Evolutionary conservation across 257 asterid species (phyloP), one percentile per base, ranked within the genome.

Genomic region (Gentiana macrophylla): DNA sequence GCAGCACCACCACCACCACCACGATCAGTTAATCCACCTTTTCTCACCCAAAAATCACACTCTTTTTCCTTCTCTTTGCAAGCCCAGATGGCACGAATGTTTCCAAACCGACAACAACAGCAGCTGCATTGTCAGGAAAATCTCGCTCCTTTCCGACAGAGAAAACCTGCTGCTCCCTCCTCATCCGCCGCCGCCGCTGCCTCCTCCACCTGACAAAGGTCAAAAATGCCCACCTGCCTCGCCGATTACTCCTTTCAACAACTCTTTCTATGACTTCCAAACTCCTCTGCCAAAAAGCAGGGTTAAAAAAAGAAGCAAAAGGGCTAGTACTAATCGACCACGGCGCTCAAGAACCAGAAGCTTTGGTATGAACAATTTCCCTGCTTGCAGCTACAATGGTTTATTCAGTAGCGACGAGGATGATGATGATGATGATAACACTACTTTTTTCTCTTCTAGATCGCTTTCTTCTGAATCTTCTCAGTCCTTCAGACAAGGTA

Each of bases 191-290:
- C 38, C 49, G 7, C 37, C 50, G 34, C 24, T 24, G 24, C 24
- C 24, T 24, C 24, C 24, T 24, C 24, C 24, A 24, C 24, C 24
- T 24, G 24, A 24, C 24, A 75, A 63, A 43, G 85, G 86, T 13
- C 81, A 70, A 12, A 76, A 62, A 41, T 79, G 83, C 62, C 86
- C 86, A 35, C 90, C 82, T 9, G 80, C 54, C 0, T 72, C 86
- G 13, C 90, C 86, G 45, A 63, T 63, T 46, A 55, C 78, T 2
- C 81, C 78, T 7, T 67, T 67, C 32, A 46, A 51, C 37, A 57
- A 70, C 53, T 33, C 62, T 5, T 52, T 51, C 59, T 51, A 46
- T 35, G 44, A 53, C 12, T 36, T 66, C 33, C 71, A 63, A 2
- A 35, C 61, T 36, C 2, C 55, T 57, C 51, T 61, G 49, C 5